Evolutionary conservation across 345 rosid genomes (phyloP).

Genomic region (Physaria fendleri): DNA sequence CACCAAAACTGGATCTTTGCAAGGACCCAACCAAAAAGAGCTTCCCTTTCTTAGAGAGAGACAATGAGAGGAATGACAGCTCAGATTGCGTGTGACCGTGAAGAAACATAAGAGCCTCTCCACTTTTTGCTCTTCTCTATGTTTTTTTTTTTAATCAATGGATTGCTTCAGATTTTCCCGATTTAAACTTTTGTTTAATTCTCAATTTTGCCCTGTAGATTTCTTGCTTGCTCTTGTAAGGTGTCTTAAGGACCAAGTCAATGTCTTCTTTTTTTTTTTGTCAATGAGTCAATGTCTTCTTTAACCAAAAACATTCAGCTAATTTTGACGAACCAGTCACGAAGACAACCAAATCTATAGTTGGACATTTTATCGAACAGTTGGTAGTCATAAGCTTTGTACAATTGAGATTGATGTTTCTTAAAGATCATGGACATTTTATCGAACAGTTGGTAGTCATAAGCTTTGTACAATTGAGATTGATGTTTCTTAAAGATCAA

Average conservation of each 20-base stretch:
- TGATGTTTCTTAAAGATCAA: conserved; percentile 1
- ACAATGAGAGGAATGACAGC: too few relatives aligned
- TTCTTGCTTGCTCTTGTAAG: conserved; percentile 15
- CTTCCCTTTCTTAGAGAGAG: too few relatives aligned
- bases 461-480: background rate
- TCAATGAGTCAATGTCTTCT: too few relatives aligned
- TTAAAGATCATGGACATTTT: background rate
- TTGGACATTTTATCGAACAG: background rate
- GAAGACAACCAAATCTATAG: background rate
- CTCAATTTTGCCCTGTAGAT: conserved; percentile 25
- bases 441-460: too few relatives aligned
- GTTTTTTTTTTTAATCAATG: background rate
- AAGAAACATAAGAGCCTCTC: conserved; percentile 27
- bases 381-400: background rate
- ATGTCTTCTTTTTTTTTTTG: background rate
- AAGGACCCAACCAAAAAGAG: too few relatives aligned
- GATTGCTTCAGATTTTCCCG: conserved; percentile 28
- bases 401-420: background rate
- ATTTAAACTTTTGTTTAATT: conserved; percentile 20
- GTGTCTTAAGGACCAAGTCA: conserved; percentile 7
- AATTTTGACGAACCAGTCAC: background rate
- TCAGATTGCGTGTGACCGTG: too few relatives aligned
- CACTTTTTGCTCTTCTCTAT: conserved; percentile 33
- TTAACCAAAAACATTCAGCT: background rate
- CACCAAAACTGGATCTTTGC: too few relatives aligned